These are phyloP conservation scores for Gnomoniopsis smithogilvyi DNA, from an alignment of 2,329 filamentous ascomycete species.

Conservation along the genomic window DNA sequence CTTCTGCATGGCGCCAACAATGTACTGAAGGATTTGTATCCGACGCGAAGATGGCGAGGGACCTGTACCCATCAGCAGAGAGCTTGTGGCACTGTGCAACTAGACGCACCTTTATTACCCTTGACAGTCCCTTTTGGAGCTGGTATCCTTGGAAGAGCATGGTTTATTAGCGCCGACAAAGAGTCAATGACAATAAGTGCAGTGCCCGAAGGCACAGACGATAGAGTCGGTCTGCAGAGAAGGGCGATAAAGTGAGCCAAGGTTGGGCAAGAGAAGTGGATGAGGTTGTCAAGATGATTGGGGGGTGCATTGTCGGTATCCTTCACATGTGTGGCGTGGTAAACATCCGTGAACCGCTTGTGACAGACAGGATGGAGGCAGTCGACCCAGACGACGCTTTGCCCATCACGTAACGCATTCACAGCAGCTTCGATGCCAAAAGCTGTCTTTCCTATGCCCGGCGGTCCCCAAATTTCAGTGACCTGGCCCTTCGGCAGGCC, in stretches of 20 bases:
- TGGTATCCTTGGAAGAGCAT: slow-evolving; percentile 65
- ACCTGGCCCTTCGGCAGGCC: slow-evolving; percentile 75
- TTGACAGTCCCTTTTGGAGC: slow-evolving; percentile 34
- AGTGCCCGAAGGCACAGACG: slow-evolving; percentile 60
- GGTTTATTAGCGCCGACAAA: slow-evolving; percentile 71
- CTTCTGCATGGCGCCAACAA: slow-evolving; percentile 70
- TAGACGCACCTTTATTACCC: slow-evolving; percentile 35
- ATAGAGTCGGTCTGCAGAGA: slow-evolving; percentile 61
- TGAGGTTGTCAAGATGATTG: slow-evolving; percentile 33
- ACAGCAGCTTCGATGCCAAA: slow-evolving; percentile 70
- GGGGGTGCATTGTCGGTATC: slow-evolving; percentile 10
- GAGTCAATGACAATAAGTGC: slow-evolving; percentile 75
- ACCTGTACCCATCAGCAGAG: slow-evolving; percentile 10
- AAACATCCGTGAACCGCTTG: slow-evolving; percentile 32
- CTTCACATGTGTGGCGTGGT: slow-evolving; percentile 10
- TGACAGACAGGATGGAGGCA: slow-evolving; percentile 44
- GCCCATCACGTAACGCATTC: slow-evolving; percentile 57
- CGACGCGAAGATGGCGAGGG: slow-evolving; percentile 35
- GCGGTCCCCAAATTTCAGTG: slow-evolving; percentile 84
- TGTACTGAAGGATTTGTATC: slow-evolving; percentile 52
- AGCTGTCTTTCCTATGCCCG: slow-evolving; percentile 80
- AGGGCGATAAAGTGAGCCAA: slow-evolving; percentile 75
- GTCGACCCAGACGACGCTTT: slow-evolving; percentile 74
- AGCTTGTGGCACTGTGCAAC: not conserved
- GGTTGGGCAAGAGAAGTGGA: slow-evolving; percentile 51